Percentiles rank a stretch among this genome's conserved stretches.
Conservation (phyloP, 208 protist species). For the Trypanosomatidae sp. region DNA sequence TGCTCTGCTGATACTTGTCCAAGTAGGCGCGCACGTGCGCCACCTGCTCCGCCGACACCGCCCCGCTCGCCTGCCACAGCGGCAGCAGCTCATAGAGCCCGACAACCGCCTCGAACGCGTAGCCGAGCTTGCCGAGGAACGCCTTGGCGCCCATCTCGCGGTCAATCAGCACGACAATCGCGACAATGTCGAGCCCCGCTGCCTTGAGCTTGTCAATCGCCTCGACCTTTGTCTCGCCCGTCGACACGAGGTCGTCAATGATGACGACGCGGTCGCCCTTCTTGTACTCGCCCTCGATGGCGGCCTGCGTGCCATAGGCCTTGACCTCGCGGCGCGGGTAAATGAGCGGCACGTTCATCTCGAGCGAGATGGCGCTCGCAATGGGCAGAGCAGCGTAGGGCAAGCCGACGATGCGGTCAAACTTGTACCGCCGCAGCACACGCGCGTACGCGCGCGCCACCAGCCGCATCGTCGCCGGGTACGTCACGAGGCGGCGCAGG, state of each 20-base stretch:
- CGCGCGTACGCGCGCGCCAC: constrained; percentile 68
- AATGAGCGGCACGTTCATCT: constrained; percentile 83
- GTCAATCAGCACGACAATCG: constrained; percentile 91
- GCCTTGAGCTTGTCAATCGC: constrained; percentile 84
- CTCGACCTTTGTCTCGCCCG: constrained; percentile 90
- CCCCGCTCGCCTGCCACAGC: constrained; percentile 40
- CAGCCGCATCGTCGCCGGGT: constrained; percentile 65
- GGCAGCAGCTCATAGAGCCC: constrained; percentile 66
- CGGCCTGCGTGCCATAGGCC: constrained; percentile 90
- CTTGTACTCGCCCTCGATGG: constrained; percentile 91
- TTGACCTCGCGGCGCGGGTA: constrained; percentile 90
- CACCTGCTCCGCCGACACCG: constrained; percentile 52
- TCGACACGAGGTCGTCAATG: constrained; percentile 94
- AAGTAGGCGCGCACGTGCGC: constrained; percentile 43
- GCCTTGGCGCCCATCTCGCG: constrained; percentile 92
- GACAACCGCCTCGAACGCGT: constrained; percentile 74
- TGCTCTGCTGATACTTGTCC: constrained; percentile 33
- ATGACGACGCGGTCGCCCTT: constrained; percentile 84
- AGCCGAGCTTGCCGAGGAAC: constrained; percentile 68
- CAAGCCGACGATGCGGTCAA: constrained; percentile 82
- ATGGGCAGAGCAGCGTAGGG: constrained; percentile 94
- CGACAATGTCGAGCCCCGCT: constrained; percentile 71
- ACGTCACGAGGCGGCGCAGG: constrained; percentile 86
- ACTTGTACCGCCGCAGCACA: constrained; percentile 46
- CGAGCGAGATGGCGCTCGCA: constrained; percentile 85